Evolutionary conservation across 345 rosid species (phyloP).

Genomic region (Sonneratia caseolaris): DNA sequence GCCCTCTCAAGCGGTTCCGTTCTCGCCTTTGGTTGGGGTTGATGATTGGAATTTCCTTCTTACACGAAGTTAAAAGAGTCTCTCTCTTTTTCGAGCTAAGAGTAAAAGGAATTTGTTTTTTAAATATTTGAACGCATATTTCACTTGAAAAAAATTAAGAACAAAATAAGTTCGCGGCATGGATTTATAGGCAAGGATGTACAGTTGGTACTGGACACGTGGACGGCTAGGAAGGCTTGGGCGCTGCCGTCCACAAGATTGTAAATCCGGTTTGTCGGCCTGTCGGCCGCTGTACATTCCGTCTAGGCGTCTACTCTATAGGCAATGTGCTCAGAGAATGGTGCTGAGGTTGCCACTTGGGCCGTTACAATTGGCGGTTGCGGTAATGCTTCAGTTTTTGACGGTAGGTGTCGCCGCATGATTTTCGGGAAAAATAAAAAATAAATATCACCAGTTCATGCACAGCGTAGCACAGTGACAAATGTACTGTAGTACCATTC

Average conservation of each 20-base stretch:
- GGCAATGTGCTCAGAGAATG: slow-evolving; percentile 22
- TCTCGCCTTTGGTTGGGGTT: background rate
- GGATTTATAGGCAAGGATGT: slow-evolving; percentile 10
- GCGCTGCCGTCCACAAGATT: slow-evolving; percentile 42
- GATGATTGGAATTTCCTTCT: background rate
- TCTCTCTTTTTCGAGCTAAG: too few relatives aligned
- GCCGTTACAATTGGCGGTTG: slow-evolving; percentile 14
- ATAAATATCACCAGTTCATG: background rate
- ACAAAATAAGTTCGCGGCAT: too few relatives aligned
- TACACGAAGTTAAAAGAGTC: too few relatives aligned
- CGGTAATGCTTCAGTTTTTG: background rate
- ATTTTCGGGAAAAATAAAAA: background rate
- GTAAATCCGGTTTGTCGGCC: slow-evolving; percentile 28
- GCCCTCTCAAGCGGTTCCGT: background rate
- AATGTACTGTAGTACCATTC: background rate
- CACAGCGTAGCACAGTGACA: background rate
- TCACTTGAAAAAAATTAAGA: too few relatives aligned
- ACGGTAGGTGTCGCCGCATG: background rate
- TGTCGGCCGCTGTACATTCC: slow-evolving; percentile 68
- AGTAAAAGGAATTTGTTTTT: too few relatives aligned
- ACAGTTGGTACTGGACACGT: slow-evolving; percentile 34
- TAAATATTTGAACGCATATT: too few relatives aligned
- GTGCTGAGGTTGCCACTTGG: slow-evolving; percentile 32
- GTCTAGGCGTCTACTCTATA: background rate
- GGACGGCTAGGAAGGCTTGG: slow-evolving; percentile 18